These are phyloP conservation scores for Flaveria floridana DNA, from an alignment of 140 eudicot genomes.

Conservation along the genomic window DNA sequence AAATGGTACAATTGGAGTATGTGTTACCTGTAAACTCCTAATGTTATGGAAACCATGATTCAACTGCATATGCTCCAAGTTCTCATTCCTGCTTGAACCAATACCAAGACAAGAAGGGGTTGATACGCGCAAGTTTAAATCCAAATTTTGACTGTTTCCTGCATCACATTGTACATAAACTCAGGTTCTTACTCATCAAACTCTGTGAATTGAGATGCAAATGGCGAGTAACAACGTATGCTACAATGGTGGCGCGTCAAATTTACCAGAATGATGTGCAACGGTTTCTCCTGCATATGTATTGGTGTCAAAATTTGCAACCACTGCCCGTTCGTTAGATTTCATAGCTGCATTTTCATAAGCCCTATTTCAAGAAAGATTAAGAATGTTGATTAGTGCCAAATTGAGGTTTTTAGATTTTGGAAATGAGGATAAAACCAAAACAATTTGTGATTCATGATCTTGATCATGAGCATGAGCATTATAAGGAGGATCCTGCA, in stretches of 20 bases:
- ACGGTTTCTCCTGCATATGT: constrained; percentile 38
- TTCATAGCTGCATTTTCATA: constrained; percentile 61
- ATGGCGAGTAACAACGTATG: not conserved
- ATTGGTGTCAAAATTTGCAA: constrained; percentile 46
- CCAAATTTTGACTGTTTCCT: constrained; percentile 58
- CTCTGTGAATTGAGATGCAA: not conserved
- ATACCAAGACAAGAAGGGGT: constrained; percentile 31
- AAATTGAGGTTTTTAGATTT: not conserved
- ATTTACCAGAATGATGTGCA: constrained; percentile 43
- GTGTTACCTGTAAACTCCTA: constrained; percentile 42
- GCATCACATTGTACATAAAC: constrained; percentile 19
- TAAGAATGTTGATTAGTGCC: not conserved
- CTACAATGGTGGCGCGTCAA: not conserved
- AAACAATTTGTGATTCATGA: constrained; percentile 33
- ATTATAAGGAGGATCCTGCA: not conserved
- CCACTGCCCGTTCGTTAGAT: constrained; percentile 57
- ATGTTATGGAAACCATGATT: constrained; percentile 37
- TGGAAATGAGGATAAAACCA: not conserved
- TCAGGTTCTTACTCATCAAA: not conserved
- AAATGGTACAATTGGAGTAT: not conserved
- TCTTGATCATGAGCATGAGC: constrained; percentile 18
- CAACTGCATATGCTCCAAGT: constrained; percentile 18
- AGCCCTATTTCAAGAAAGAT: constrained; percentile 52
- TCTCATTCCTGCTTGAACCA: constrained; percentile 36
- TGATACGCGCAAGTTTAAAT: constrained; percentile 69